These are phyloP conservation scores for Onygena corvina DNA, from an alignment of 2,329 filamentous ascomycete genomes.

Conservation along the genomic window DNA sequence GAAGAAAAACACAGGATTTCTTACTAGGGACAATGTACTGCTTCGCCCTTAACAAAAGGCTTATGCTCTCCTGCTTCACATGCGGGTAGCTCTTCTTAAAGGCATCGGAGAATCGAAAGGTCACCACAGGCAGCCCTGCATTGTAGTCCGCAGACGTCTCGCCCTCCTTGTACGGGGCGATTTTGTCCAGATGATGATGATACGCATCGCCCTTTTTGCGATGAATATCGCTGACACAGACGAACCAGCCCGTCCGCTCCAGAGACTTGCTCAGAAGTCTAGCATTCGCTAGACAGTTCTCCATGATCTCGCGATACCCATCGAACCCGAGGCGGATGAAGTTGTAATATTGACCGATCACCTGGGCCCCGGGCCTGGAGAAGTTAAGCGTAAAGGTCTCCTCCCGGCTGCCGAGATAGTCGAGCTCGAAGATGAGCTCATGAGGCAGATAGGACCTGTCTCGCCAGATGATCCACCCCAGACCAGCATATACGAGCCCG, in stretches of 20 bases:
- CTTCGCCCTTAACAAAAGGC: constrained; percentile 50
- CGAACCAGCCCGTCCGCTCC: constrained; percentile 56
- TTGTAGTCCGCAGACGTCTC: constrained; percentile 51
- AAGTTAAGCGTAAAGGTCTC: constrained; percentile 62
- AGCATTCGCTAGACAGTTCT: constrained; percentile 54
- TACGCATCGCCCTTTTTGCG: constrained; percentile 40
- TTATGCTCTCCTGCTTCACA: constrained; percentile 52
- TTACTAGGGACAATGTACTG: constrained; percentile 59
- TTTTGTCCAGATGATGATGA: constrained; percentile 33
- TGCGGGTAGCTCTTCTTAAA: constrained; percentile 51
- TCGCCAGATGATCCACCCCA: constrained; percentile 61
- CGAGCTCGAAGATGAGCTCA: constrained; percentile 57
- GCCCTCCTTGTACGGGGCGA: constrained; percentile 31
- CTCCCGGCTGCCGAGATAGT: constrained; percentile 60
- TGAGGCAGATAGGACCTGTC: constrained; percentile 54
- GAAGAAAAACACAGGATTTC: constrained; percentile 14
- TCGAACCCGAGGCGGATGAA: constrained; percentile 56
- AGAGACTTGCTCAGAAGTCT: constrained; percentile 51
- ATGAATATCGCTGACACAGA: constrained; percentile 54
- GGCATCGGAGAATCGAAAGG: constrained; percentile 50
- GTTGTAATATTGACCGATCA: constrained; percentile 63
- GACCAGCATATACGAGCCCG: constrained; percentile 51
- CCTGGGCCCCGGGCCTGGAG: constrained; percentile 55
- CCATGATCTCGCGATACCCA: constrained; percentile 52
- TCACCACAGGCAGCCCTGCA: constrained; percentile 55